A percentile compares a stretch with the other conserved stretches of the same genome.
Conservation (phyloP, 73 alveolate genomes). For the Uronychia setigera region DNA sequence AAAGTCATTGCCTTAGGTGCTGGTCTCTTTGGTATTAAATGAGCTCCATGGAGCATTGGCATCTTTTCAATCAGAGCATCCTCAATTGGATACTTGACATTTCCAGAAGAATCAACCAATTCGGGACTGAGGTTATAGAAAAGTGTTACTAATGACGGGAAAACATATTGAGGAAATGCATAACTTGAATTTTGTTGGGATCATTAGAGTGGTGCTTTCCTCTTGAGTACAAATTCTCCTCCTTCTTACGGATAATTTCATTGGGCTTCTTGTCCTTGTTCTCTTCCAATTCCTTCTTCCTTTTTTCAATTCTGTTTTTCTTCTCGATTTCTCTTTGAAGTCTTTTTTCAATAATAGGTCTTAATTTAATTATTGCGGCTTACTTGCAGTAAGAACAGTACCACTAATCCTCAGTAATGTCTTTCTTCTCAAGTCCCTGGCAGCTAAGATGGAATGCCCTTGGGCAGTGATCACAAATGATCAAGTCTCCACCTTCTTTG, state of each 20-base stretch:
- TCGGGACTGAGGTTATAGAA: conserved; percentile 29
- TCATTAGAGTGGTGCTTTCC: neutral
- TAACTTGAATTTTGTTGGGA: neutral
- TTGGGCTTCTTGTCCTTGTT: conserved; percentile 5
- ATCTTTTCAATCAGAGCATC: conserved; percentile 46
- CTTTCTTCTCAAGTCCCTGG: conserved; percentile 67
- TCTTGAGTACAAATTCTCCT: neutral
- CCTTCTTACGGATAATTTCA: neutral
- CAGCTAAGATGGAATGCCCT: conserved; percentile 81
- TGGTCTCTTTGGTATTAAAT: conserved; percentile 51
- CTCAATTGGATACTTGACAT: conserved; percentile 61
- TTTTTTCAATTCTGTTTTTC: conserved; percentile 17
- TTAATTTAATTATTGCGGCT: conserved; percentile 5
- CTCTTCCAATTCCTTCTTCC: conserved; percentile 24
- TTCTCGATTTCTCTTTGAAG: conserved; percentile 19
- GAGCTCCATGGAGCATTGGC: conserved; percentile 64
- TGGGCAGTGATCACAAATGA: conserved; percentile 85
- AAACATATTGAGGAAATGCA: neutral
- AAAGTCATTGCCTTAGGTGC: conserved; percentile 12
- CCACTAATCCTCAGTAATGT: conserved; percentile 87
- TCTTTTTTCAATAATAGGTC: conserved; percentile 44
- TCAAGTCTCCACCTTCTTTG: conserved; percentile 77
- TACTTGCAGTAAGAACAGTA: conserved; percentile 73
- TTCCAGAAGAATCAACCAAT: conserved; percentile 36
- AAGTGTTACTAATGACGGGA: neutral